Evolutionary conservation across 1,284 basidiomycete species (phyloP).

Genomic region (Malassezia equina): DNA sequence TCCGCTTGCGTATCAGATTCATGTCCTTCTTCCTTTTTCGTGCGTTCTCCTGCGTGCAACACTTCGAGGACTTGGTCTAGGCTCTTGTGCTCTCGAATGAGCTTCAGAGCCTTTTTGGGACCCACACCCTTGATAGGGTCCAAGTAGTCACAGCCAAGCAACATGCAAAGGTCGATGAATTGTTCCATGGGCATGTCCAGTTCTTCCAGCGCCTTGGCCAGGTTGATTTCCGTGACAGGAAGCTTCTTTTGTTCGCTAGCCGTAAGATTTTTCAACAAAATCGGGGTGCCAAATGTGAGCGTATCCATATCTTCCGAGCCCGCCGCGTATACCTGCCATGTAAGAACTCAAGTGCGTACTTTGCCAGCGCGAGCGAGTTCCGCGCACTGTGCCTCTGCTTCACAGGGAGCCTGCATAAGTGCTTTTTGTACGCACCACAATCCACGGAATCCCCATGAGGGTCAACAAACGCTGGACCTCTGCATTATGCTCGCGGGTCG

Average conservation of each 20-base stretch:
- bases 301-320: slow-evolving; percentile 99
- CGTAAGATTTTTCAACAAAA: slow-evolving; percentile 87
- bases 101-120: slow-evolving; percentile 87
- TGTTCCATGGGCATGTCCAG: slow-evolving; percentile 81
- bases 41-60: slow-evolving; percentile 54
- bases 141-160: slow-evolving; percentile 95
- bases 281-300: slow-evolving; percentile 83
- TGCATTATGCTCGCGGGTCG: slow-evolving; percentile 90
- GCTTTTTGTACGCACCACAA: slow-evolving; percentile 46
- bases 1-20: slow-evolving; percentile 10
- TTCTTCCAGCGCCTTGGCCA: slow-evolving; percentile 72
- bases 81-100: slow-evolving; percentile 73
- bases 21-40: slow-evolving; percentile 52
- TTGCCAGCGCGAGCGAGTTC: slow-evolving; percentile 90
- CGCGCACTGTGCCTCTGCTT: slow-evolving; percentile 97
- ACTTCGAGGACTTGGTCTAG: slow-evolving; percentile 73
- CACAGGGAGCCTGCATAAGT: slow-evolving; percentile 63
- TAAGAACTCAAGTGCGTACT: slow-evolving; percentile 44
- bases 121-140: slow-evolving; percentile 92
- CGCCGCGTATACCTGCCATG: slow-evolving; percentile 72
- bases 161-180: slow-evolving; percentile 94
- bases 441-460: slow-evolving; percentile 94
- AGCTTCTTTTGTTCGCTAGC: slow-evolving; percentile 98
- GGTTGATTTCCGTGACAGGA: slow-evolving; percentile 86
- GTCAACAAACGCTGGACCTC: slow-evolving; percentile 78